A percentile compares a stretch with the other conserved stretches of the same genome.
Evolutionary conservation across 805 yeast species (phyloP).

Genomic region (Monosporozyma aerobia): DNA sequence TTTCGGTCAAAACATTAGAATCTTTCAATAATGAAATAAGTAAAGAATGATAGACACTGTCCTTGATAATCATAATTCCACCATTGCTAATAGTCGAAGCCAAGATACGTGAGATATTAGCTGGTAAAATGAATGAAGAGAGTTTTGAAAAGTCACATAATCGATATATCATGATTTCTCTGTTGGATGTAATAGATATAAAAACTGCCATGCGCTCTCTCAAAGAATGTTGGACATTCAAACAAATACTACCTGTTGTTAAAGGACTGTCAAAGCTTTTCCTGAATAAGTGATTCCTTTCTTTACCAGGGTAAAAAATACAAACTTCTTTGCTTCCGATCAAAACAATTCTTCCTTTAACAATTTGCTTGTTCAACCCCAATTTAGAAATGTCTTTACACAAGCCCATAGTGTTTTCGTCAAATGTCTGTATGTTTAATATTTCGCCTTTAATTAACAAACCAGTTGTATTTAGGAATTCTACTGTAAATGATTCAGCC

Average conservation of each 20-base stretch:
- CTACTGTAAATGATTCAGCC: conserved; percentile 51
- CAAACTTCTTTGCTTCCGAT: conserved; percentile 53
- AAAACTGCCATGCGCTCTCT: neutral
- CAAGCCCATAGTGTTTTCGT: neutral
- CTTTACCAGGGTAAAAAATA: neutral
- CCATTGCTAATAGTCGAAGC: neutral
- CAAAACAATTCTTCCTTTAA: conserved; percentile 48
- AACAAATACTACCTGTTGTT: neutral
- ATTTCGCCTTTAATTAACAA: conserved; percentile 16
- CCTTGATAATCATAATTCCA: neutral
- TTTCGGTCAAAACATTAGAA: conserved; percentile 32
- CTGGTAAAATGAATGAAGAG: neutral
- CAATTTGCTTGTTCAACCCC: conserved; percentile 32
- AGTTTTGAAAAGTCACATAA: conserved; percentile 46
- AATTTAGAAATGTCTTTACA: conserved; percentile 31
- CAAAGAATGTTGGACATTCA: neutral
- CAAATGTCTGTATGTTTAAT: neutral
- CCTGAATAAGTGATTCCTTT: neutral
- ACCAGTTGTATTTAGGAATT: conserved; percentile 34
- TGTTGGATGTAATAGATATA: neutral
- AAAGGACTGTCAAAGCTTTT: neutral
- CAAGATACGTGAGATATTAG: neutral
- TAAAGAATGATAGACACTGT: neutral
- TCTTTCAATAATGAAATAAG: conserved; percentile 32
- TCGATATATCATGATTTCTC: conserved; percentile 45